Base-by-base conservation (phyloP, 768 basidiomycete genomes). In the Terana coerulea region DNA sequence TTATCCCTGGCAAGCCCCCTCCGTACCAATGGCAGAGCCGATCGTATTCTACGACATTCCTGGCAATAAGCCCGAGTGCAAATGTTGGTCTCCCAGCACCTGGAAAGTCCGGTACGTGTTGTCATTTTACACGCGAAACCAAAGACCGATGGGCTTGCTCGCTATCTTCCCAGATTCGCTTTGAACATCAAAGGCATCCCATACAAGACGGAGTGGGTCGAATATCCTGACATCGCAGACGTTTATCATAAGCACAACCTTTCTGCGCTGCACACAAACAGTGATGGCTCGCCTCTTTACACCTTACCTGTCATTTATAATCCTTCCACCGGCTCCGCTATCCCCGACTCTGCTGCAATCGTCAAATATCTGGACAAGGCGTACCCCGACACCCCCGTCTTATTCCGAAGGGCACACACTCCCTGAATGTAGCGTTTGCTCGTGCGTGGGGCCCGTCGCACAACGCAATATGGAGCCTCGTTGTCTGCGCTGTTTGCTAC, bases 11-110 rank as follows among this genome's bases (percentile, higher is more conserved):
- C n/a, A n/a, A n/a, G n/a, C n/a, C n/a, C n/a, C n/a, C n/a, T n/a
- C 33, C 39, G 51, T 22, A 5, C 34, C 24, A 34, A 70, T 71
- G 67, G 11, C 53, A 12, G 54, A 42, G 21, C 60, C 61, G 15
- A 66, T 64, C 51, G 71, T 74, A 17, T 61, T 77, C 39, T 79
- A 77, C 62, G 78, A 78, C 49, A 71, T 79, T 35, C 71, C 73
- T 19, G 67, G 68, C 30, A 64, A 57, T 34, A 45, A 65, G 5
- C 48, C 58, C 1, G 47, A 28, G 26, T 17, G 6, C 41, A 63
- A 60, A 3, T 64, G 69, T 7, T 77, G 73, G 70, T 73, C 74
- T 4, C 72, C 75, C 7, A 78, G 76, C 52, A 72, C 73, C 29
- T 75, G 72, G 72, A 77, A 74, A 59, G 62, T 64, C 11, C 59